Evolutionary conservation across 2,329 filamentous ascomycete species (phyloP).

Genomic region (Proliferodiscus dingleyae): DNA sequence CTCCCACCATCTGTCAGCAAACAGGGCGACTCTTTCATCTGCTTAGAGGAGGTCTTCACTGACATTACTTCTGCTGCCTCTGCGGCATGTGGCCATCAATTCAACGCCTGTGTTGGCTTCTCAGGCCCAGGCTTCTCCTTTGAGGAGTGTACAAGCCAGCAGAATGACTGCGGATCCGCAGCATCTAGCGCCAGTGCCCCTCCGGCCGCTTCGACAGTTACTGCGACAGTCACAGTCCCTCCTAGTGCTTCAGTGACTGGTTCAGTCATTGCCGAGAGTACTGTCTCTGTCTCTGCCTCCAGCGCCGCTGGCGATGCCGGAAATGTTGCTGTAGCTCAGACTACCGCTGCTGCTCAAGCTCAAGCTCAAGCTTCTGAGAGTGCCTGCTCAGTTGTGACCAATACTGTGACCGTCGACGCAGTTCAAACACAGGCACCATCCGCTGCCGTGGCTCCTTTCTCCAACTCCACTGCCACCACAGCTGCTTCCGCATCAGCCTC

Average conservation of each 20-base stretch:
- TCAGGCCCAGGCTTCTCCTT: conserved; percentile 17
- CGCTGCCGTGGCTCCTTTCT: background rate
- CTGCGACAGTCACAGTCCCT: background rate
- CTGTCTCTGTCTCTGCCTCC: background rate
- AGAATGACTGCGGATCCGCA: conserved; percentile 14
- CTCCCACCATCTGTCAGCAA: conserved; percentile 20
- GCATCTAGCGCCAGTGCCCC: conserved; percentile 13
- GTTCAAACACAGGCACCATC: too few species aligned
- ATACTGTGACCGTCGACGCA: too few species aligned
- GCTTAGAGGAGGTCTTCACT: conserved; percentile 21
- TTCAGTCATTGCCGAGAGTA: conserved; percentile 2
- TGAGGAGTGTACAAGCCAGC: conserved; percentile 18
- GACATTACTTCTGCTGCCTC: conserved; percentile 17
- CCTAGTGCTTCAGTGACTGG: background rate
- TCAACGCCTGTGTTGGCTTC: conserved; percentile 17
- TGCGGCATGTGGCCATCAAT: conserved; percentile 22
- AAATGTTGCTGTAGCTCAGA: background rate
- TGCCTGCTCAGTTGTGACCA: too few species aligned
- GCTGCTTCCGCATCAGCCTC: conserved; percentile 1
- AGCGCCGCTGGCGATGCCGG: background rate
- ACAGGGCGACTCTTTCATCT: conserved; percentile 14
- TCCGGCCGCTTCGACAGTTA: conserved; percentile 8
- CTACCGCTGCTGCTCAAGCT: conserved; percentile 4
- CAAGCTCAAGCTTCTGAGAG: background rate
- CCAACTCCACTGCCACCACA: conserved; percentile 6